Percentiles rank a stretch among this genome's conserved stretches.
Conservation (phyloP, 345 rosid species). For the Eucalyptus regnans region DNA sequence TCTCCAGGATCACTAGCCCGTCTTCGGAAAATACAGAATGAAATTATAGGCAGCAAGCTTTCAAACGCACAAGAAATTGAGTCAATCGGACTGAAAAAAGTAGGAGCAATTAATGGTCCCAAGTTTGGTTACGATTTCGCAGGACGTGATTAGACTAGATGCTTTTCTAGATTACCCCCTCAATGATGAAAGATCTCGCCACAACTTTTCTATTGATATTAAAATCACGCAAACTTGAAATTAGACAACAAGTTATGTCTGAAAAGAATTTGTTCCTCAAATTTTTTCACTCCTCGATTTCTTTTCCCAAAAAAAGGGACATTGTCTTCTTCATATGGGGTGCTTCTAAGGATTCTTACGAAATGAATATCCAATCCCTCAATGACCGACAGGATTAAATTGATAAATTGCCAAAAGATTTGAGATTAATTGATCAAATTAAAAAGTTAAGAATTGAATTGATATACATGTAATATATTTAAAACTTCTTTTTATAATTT, state of each 20-base stretch:
- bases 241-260: neutral
- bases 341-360: neutral
- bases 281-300: neutral
- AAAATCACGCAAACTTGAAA: neutral
- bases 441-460: too few relatives aligned
- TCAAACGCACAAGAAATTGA: neutral
- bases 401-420: too few relatives aligned
- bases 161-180: neutral
- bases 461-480: too few relatives aligned
- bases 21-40: neutral
- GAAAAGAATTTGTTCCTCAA: neutral
- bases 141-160: neutral
- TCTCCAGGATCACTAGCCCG: neutral
- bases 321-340: neutral
- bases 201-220: neutral
- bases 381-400: accelerated
- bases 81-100: neutral
- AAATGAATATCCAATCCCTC: neutral
- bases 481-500: too few relatives aligned
- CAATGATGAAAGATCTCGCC: neutral
- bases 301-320: neutral
- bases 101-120: neutral
- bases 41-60: neutral
- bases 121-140: neutral
- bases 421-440: accelerated